Evolutionary conservation across 2,329 filamentous ascomycete genomes (phyloP).

Genomic region (Zasmidium cellare): DNA sequence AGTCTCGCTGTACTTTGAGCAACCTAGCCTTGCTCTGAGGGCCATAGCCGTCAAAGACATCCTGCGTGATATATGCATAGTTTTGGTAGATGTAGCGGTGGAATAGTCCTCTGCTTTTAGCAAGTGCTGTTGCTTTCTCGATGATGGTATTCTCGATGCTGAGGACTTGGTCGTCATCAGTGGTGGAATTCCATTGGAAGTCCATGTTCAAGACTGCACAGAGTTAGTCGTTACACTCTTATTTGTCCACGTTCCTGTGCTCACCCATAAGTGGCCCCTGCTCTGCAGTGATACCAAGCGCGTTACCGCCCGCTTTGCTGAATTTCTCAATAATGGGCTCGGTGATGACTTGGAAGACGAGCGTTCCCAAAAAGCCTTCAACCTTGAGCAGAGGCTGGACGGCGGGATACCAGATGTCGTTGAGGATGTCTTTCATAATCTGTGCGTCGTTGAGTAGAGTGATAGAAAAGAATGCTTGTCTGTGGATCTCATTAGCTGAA

Average conservation of each 20-base stretch:
- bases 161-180: conserved; percentile 22
- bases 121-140: not conserved
- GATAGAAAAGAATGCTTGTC: conserved; percentile 9
- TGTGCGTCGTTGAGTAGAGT: conserved; percentile 8
- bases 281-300: conserved; percentile 9
- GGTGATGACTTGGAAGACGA: conserved; percentile 16
- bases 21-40: conserved; percentile 1
- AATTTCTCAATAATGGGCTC: conserved; percentile 17
- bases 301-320: conserved; percentile 16
- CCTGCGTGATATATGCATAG: conserved; percentile 11
- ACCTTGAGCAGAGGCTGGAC: conserved; percentile 8
- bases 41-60: conserved; percentile 15
- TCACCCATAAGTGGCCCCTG: conserved; percentile 15
- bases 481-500: not conserved
- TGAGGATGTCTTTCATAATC: conserved; percentile 9
- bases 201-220: conserved; percentile 10
- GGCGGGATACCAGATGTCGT: conserved; percentile 7
- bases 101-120: conserved; percentile 2
- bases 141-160: conserved; percentile 11
- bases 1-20: conserved; percentile 6
- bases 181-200: conserved; percentile 19
- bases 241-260: not conserved
- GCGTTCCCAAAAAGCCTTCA: conserved; percentile 3
- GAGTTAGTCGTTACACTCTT: no score
- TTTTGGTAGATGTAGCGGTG: conserved; percentile 13